Evolutionary conservation across 2,329 filamentous ascomycete genomes (phyloP), one percentile per base, ranked within the genome.

Genomic region (Dactylellina cionopaga): DNA sequence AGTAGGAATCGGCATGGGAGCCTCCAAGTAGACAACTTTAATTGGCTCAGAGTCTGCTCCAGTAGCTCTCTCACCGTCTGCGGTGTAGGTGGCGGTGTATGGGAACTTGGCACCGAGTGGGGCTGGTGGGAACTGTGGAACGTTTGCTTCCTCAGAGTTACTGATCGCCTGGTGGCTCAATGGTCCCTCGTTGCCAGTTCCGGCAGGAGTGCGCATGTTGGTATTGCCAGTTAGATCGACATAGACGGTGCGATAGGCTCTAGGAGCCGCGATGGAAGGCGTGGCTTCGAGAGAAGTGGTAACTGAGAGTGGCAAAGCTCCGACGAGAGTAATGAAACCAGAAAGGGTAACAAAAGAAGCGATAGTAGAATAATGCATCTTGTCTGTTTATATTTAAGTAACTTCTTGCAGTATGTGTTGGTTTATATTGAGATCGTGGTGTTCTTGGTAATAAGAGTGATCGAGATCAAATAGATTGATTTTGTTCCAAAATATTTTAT

Each of bases 151-250:
- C 4, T 76, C 74, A 0, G 77, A 74, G 54, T 81, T 80, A 5
- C 80, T 81, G 22, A 82, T 75, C 80, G 19, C 39, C 29, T 58
- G 54, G 35, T 58, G 54, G 54, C 37, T 46, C 1, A 58, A 22
- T 27, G 51, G 51, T 1, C 51, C 51, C 9, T 46, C 13, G 27
- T 58, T 58, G 24, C 54, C 54, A 10, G 54, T 58, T 46, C 54
- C 54, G 6, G 54, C 54, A 44, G 54, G 54, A 13, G 54, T 58
- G 4, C 54, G 54, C 25, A 58, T 29, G 25, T 58, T 58, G 54
- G 54, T 58, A 11, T 44, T 24, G 15, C 54, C 54, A 9, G 33
- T 25, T n/a, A 39, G 54, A 24, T 31, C 13, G 25, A 39, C 54
- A 24, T 58, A 58, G 15, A 46, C 10, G 11, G 24, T 46, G 22